Base-by-base conservation (phyloP, 495 filamentous ascomycete genomes). In the Annulohypoxylon nitens region DNA sequence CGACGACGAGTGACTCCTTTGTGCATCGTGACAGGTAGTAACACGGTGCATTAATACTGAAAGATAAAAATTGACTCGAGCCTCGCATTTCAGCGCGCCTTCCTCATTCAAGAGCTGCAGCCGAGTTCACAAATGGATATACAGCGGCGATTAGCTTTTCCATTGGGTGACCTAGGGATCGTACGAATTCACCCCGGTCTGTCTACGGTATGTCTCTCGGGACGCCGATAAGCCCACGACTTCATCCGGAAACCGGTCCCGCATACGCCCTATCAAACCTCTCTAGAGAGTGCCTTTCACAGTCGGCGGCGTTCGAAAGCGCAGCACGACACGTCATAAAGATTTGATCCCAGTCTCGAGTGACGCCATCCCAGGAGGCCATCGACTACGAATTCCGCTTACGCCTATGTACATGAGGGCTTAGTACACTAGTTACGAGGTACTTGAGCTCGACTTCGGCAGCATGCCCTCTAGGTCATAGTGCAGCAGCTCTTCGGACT, bases 281-380 rank as follows among this genome's bases (percentile, higher is more conserved):
- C 53, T 20, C 5, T 34, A 2, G 20, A 43, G 34, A 12, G 43
- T 41, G 58, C 45, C 53, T 30, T 39, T 60, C 61, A 59, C 33
- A 57, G 41, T 25, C 50, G 18, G 4, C 47, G 50, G 33, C 33
- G 53, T 37, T 58, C 4, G 20, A 48, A 47, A 50, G 25, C 14
- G 14, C 45, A 51, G 39, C 20, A 61, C 30, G 33, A 69, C 39
- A 69, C 71, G 71, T 74, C 71, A 74, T 74, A 45, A 12, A 43
- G 23, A 36, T 9, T n/a, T 25, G 2, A 16, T 20, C 41, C 48
- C 23, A 47, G 25, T 33, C 45, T 58, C 26, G 16, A 36, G 57
- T 69, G 65, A 66, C 66, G 66, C 71, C 64, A 67, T 66, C 47
- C 33, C 33, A 43, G 30, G 10, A 34, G 20, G 45, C 41, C 11